Evolutionary conservation across 257 asterid genomes (phyloP).

Genomic region (Forsythia viridissima): DNA sequence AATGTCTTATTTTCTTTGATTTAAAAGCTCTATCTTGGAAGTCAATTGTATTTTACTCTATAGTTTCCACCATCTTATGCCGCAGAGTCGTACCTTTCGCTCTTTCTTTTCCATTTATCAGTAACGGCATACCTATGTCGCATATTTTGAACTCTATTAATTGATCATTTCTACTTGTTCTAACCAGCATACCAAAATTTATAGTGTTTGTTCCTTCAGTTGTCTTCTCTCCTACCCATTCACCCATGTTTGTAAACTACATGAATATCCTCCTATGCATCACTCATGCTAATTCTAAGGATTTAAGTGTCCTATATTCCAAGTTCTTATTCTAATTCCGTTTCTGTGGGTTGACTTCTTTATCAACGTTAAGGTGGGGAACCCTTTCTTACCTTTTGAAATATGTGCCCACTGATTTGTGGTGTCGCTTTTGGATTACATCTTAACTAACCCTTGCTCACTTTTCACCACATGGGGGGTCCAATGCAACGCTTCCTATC

Average conservation of each 20-base stretch:
- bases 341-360: background rate
- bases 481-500: background rate
- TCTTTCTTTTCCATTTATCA: background rate
- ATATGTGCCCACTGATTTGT: background rate
- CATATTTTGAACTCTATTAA: background rate
- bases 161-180: background rate
- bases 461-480: background rate
- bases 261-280: background rate
- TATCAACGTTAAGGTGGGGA: background rate
- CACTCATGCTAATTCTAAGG: background rate
- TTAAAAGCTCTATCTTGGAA: background rate
- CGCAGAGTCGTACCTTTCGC: background rate
- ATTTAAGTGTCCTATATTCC: background rate
- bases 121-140: background rate
- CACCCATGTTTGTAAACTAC: background rate
- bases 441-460: background rate
- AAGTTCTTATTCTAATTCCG: background rate
- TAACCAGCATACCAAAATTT: background rate
- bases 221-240: background rate
- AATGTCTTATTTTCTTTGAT: background rate
- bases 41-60: background rate
- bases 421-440: background rate
- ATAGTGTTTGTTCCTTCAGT: background rate
- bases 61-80: background rate
- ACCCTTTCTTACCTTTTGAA: background rate